Base-by-base conservation (phyloP, 306 rosid species). In the Prunus fruticosa region DNA sequence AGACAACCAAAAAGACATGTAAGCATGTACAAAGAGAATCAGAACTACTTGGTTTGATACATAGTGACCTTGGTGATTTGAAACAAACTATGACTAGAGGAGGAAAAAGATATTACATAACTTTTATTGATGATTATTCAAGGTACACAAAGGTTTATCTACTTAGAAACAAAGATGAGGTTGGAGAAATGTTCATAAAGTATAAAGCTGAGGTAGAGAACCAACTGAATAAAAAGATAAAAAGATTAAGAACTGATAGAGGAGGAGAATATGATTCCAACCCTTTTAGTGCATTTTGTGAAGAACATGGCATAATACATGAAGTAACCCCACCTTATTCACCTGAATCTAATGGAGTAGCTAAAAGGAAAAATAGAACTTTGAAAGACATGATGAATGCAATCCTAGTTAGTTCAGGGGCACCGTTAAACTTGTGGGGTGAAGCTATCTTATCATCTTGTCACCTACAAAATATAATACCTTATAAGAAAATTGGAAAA, bases 381-480 rank as follows among this genome's bases (percentile, higher is more conserved):
- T 12, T 51, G n/a, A 61, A 38, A n/a, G 58, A 72, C 0, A 72
- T 70, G n/a, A 45, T 54, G 38, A 65, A 67, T 57, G 53, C 4
- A 15, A 64, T 79, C 69, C n/a, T 79, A 25, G 0, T 73, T 4
- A 65, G 41, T 73, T 74, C 16, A 5, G 20, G 61, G 4, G 8
- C 49, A 16, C 10, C 53, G 1, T 0, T 3, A 9, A 65, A 58
- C 22, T 22, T 20, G 47, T 57, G 70, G 70, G 75, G 68, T 5
- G 68, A 46, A 57, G 70, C 64, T 4, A 53, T 64, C 30, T 46
- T 47, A 10, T 38, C 22, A 3, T 5, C 53, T 14, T 72, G 23
- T 18, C 54, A 72, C 11, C 12, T 57, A 32, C 66, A 72, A 72
- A 72, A 72, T 72, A 72, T 41, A 56, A 56, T 72, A n/a, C 53